Percentiles rank a stretch among this genome's conserved stretches.
Conservation (phyloP, 495 filamentous ascomycete species). For the Antarctomyces pellizariae region DNA sequence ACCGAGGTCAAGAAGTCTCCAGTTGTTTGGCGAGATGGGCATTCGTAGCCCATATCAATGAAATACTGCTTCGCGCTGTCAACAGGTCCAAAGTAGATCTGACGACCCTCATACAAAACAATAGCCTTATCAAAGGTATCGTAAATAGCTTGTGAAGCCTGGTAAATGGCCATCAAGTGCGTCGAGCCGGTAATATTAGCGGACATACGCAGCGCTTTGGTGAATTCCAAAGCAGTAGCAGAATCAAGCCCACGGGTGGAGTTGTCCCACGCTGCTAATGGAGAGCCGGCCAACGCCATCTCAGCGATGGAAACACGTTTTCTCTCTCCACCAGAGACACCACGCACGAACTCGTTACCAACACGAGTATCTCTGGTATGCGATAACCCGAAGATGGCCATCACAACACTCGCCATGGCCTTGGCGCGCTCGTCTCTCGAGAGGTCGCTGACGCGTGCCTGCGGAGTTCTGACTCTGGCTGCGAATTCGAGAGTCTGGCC, state of each 20-base stretch:
- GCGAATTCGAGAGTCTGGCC: constrained; percentile 49
- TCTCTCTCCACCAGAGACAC: constrained; percentile 39
- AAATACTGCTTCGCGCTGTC: constrained; percentile 37
- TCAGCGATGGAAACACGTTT: constrained; percentile 33
- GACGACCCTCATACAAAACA: constrained; percentile 36
- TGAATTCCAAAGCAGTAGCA: constrained; percentile 24
- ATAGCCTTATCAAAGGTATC: constrained; percentile 39
- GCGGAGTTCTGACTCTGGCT: constrained; percentile 41
- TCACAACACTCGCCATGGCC: constrained; percentile 43
- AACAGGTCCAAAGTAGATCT: constrained; percentile 45
- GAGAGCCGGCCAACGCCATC: constrained; percentile 22
- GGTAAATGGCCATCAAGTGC: constrained; percentile 29
- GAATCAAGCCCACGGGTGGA: constrained; percentile 29
- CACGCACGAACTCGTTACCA: constrained; percentile 62
- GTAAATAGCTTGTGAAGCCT: constrained; percentile 18
- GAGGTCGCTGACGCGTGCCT: constrained; percentile 36
- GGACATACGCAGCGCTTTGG: constrained; percentile 21
- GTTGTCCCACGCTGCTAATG: constrained; percentile 32
- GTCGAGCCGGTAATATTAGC: constrained; percentile 22
- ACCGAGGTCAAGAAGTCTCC: constrained; percentile 55
- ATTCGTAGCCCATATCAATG: constrained; percentile 29
- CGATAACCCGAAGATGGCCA: constrained; percentile 51
- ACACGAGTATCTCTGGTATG: constrained; percentile 47
- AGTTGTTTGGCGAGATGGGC: constrained; percentile 30
- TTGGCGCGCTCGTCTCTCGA: constrained; percentile 34